Percentiles rank a stretch among this genome's conserved stretches.
Evolutionary conservation across 2,329 filamentous ascomycete species (phyloP).

Genomic region (Sclerotinia glacialis): DNA sequence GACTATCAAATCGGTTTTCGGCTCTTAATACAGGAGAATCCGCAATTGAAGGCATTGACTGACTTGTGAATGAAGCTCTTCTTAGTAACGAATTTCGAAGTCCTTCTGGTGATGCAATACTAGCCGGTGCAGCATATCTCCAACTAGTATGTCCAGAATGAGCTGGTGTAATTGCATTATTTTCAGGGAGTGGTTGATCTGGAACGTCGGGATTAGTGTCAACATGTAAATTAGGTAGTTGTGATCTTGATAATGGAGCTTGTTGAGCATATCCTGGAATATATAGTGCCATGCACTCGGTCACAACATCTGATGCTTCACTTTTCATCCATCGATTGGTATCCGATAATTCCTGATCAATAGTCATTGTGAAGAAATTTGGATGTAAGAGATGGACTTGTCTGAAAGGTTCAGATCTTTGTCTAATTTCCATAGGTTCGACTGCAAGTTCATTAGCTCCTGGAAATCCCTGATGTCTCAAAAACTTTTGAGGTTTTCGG

Average conservation of each 20-base stretch:
- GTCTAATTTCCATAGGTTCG: slow-evolving; percentile 72
- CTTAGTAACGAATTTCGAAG: slow-evolving; percentile 43
- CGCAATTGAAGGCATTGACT: slow-evolving; percentile 46
- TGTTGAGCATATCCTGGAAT: slow-evolving; percentile 32
- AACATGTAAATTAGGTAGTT: slow-evolving; percentile 16
- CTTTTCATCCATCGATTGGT: slow-evolving; percentile 75
- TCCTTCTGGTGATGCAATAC: slow-evolving; percentile 42
- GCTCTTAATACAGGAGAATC: slow-evolving; percentile 42
- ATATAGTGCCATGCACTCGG: slow-evolving; percentile 73
- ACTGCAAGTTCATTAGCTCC: slow-evolving; percentile 73
- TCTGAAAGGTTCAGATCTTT: slow-evolving; percentile 71
- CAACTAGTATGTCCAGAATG: slow-evolving; percentile 46
- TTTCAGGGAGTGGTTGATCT: slow-evolving; percentile 33
- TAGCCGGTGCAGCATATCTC: slow-evolving; percentile 53
- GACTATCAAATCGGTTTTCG: slow-evolving; percentile 51
- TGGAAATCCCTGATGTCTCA: slow-evolving; percentile 68
- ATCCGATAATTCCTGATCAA: slow-evolving; percentile 76
- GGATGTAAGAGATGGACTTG: slow-evolving; percentile 73
- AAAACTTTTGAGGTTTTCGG: slow-evolving; percentile 73
- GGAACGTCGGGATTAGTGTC: slow-evolving; percentile 35
- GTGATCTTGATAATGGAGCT: slow-evolving; percentile 25
- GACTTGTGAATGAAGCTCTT: slow-evolving; percentile 51
- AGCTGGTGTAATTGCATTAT: slow-evolving; percentile 30
- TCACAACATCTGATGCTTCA: slow-evolving; percentile 75
- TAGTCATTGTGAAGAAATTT: slow-evolving; percentile 78